Percentiles rank a stretch among this genome's conserved stretches.
Evolutionary conservation across 2,329 filamentous ascomycete genomes (phyloP).

Genomic region (Macrophomina phaseolina): DNA sequence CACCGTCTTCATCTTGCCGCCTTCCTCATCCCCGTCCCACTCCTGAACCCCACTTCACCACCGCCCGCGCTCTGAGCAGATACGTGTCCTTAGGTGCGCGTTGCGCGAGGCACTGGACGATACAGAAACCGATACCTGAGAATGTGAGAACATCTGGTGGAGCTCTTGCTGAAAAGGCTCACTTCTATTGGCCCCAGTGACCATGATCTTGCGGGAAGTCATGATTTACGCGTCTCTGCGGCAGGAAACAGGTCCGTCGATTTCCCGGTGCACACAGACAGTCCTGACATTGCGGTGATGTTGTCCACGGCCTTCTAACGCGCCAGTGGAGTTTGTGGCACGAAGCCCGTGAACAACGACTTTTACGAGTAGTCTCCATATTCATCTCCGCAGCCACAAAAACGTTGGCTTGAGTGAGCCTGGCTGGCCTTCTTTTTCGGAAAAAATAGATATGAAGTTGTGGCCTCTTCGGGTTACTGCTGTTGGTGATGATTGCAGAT

Average conservation of each 20-base stretch:
- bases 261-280: too few relatives aligned
- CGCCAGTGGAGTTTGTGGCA: too few relatives aligned
- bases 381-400: too few relatives aligned
- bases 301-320: too few relatives aligned
- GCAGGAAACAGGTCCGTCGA: too few relatives aligned
- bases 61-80: constrained; percentile 35
- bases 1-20: constrained; percentile 27
- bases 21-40: constrained; percentile 24
- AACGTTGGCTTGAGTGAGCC: neutral
- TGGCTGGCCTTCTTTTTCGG: neutral
- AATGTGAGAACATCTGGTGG: neutral
- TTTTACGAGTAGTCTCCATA: too few relatives aligned
- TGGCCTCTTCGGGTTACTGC: too few relatives aligned
- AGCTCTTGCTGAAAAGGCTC: neutral
- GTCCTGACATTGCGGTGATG: too few relatives aligned
- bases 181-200: neutral
- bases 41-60: constrained; percentile 34
- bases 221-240: too few relatives aligned
- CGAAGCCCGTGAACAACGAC: too few relatives aligned
- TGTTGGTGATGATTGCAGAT: neutral
- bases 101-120: constrained; percentile 32
- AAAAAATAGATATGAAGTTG: neutral
- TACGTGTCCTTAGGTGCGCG: constrained; percentile 35
- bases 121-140: constrained; percentile 32
- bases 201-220: too few relatives aligned